These are phyloP conservation scores for Linum tenue DNA, from an alignment of 345 rosid genomes.

Conservation along the genomic window DNA sequence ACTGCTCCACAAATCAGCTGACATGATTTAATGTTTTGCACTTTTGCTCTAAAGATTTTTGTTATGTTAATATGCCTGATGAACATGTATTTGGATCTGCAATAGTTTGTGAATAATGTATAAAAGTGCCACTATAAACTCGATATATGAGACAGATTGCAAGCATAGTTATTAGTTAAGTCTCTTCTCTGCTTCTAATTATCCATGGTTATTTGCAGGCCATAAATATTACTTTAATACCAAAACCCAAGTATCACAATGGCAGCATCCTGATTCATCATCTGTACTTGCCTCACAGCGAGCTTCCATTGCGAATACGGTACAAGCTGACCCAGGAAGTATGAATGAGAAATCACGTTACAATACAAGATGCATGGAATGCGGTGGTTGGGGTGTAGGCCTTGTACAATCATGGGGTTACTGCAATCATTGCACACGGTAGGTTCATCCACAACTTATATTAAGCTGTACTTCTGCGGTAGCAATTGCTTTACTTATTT, in stretches of 20 bases:
- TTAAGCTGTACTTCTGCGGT: too few species aligned
- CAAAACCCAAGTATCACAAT: constrained; percentile 69
- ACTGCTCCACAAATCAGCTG: too few species aligned
- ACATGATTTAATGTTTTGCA: too few species aligned
- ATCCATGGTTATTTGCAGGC: constrained; percentile 32
- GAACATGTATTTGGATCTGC: not conserved
- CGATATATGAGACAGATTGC: not conserved
- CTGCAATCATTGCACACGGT: constrained; percentile 93
- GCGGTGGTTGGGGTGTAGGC: constrained; percentile 96
- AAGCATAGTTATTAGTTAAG: not conserved
- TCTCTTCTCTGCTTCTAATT: not conserved
- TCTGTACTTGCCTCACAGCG: constrained; percentile 19
- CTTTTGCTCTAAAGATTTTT: too few species aligned
- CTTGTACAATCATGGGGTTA: constrained; percentile 89
- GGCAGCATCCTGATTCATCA: constrained; percentile 59
- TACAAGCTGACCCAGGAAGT: constrained; percentile 22
- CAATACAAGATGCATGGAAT: constrained; percentile 56
- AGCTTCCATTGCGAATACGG: constrained; percentile 17
- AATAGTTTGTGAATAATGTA: not conserved
- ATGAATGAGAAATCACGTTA: constrained; percentile 28
- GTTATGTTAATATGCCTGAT: too few species aligned
- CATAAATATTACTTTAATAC: constrained; percentile 77
- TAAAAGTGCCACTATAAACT: not conserved
- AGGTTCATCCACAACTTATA: not conserved
- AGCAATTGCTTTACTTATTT: constrained; percentile 2